Percentiles rank a stretch among this genome's conserved stretches.
phyloP scores from a whole-genome alignment of 495 filamentous ascomycete genomes.

The Trichoderma erinaceum region DNA sequence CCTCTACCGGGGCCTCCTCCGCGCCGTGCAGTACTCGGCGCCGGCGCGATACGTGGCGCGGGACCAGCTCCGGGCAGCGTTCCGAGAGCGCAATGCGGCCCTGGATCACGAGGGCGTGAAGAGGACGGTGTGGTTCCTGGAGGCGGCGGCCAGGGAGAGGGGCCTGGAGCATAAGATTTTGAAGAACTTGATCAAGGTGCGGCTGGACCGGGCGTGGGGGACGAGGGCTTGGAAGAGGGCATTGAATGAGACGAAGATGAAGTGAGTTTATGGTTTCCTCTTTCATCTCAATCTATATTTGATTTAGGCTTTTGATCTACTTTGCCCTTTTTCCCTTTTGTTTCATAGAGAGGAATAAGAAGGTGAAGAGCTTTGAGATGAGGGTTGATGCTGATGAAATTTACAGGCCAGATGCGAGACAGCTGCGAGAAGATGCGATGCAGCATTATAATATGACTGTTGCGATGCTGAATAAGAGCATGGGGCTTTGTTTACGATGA shows the following conservation, averaged over 20 bases:
- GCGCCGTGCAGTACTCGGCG: slow-evolving; percentile 71
- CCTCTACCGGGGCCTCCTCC: slow-evolving; percentile 66
- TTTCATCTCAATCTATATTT: background rate
- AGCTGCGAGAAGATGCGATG: slow-evolving; percentile 25
- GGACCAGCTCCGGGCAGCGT: slow-evolving; percentile 60
- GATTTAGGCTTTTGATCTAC: background rate
- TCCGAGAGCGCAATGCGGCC: slow-evolving; percentile 52
- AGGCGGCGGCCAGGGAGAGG: slow-evolving; percentile 54
- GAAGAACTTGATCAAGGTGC: slow-evolving; percentile 61
- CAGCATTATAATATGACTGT: slow-evolving; percentile 61
- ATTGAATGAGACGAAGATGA: slow-evolving; percentile 11
- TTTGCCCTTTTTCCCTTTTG: background rate
- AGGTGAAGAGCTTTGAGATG: slow-evolving; percentile 15
- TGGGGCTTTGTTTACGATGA: slow-evolving; percentile 63
- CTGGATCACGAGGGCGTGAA: slow-evolving; percentile 56
- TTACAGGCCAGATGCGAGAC: slow-evolving; percentile 19
- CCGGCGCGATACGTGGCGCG: slow-evolving; percentile 65
- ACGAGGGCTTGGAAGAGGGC: slow-evolving; percentile 9
- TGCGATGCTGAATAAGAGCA: slow-evolving; percentile 64
- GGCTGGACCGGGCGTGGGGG: slow-evolving; percentile 25
- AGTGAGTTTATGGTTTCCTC: slow-evolving; percentile 12
- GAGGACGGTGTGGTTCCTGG: slow-evolving; percentile 74
- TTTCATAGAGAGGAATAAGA: too few species aligned
- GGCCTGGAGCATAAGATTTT: slow-evolving; percentile 79
- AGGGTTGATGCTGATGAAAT: background rate